A percentile compares a stretch with the other conserved stretches of the same genome.
These are phyloP conservation scores for Cladosporium colombiae DNA, from an alignment of 2,329 filamentous ascomycete genomes.

Conservation along the genomic window DNA sequence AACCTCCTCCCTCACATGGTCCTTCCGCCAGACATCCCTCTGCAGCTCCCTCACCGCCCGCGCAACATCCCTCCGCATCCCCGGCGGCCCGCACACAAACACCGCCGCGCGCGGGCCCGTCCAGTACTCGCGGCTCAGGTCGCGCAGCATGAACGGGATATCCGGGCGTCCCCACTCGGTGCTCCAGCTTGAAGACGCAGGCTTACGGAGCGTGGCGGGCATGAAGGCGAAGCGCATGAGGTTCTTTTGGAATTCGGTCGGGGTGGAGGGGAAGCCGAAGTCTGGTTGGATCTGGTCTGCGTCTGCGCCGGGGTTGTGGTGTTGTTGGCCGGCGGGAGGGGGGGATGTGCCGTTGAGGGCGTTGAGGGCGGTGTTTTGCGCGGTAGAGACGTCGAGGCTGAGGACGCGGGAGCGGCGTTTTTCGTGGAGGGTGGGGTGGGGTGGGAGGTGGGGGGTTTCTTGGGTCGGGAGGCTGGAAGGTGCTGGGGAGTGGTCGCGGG, in stretches of 20 bases:
- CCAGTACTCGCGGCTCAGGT: slow-evolving; percentile 71
- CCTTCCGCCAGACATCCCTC: slow-evolving; percentile 72
- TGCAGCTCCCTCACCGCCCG: slow-evolving; percentile 81
- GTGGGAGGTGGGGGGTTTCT: slow-evolving; percentile 35
- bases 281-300: slow-evolving; percentile 37
- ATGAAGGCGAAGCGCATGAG: slow-evolving; percentile 89
- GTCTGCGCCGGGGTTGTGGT: slow-evolving; percentile 23
- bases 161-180: slow-evolving; percentile 92
- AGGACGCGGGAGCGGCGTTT: slow-evolving; percentile 44
- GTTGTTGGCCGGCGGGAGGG: slow-evolving; percentile 19
- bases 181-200: slow-evolving; percentile 72
- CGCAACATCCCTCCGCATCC: slow-evolving; percentile 86
- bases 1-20: slow-evolving; percentile 79
- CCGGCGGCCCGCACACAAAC: slow-evolving; percentile 86
- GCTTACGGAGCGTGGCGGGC: slow-evolving; percentile 46
- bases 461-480: slow-evolving; percentile 20
- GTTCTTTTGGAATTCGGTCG: slow-evolving; percentile 84
- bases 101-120: slow-evolving; percentile 82
- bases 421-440: slow-evolving; percentile 39
- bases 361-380: slow-evolving; percentile 41
- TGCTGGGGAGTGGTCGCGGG: slow-evolving; percentile 19
- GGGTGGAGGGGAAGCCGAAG: slow-evolving; percentile 76
- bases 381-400: slow-evolving; percentile 33
- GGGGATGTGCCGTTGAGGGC: slow-evolving; percentile 11
- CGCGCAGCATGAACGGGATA: slow-evolving; percentile 79